A percentile compares a stretch with the other conserved stretches of the same genome.
Conservation (phyloP, 306 rosid species). For the Biancaea sappan region DNA sequence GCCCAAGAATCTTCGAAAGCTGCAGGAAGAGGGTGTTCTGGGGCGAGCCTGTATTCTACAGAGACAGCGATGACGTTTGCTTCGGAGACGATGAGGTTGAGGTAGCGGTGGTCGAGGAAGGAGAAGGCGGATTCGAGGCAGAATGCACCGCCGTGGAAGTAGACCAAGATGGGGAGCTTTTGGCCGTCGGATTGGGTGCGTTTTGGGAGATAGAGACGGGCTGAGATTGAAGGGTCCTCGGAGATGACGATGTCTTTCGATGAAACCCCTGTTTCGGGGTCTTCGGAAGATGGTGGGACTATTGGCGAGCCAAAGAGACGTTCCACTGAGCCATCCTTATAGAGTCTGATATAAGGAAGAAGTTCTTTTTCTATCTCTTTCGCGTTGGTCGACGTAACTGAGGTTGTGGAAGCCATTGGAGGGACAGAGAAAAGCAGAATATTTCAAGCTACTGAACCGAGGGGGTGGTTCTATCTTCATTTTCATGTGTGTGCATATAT, state of each 20-base stretch:
- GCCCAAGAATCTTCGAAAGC: conserved; percentile 56
- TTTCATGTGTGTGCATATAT: too few relatives aligned
- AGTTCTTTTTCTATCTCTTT: conserved; percentile 48
- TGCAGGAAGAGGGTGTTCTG: conserved; percentile 54
- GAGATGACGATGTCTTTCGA: conserved; percentile 61
- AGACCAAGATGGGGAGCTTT: conserved; percentile 58
- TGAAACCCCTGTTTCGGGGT: conserved; percentile 51
- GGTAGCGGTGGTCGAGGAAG: conserved; percentile 48
- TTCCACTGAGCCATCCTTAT: conserved; percentile 55
- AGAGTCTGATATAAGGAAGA: conserved; percentile 43
- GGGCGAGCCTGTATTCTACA: conserved; percentile 60
- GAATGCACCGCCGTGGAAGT: conserved; percentile 66
- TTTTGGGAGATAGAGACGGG: conserved; percentile 53
- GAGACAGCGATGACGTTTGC: conserved; percentile 52
- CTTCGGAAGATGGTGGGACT: conserved; percentile 43
- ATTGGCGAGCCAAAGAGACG: conserved; percentile 46
- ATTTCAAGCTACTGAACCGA: not conserved
- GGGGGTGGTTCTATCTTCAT: too few relatives aligned
- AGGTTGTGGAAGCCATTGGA: conserved; percentile 43
- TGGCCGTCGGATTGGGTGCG: not conserved
- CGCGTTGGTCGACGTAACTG: not conserved
- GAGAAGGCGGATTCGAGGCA: conserved; percentile 65
- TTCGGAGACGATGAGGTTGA: conserved; percentile 45
- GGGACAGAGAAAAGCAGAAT: not conserved
- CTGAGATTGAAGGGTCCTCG: conserved; percentile 46